Evolutionary conservation across 2,329 filamentous ascomycete genomes (phyloP), one percentile per base, ranked within the genome.

Genomic region (Drechmeria coniospora): DNA sequence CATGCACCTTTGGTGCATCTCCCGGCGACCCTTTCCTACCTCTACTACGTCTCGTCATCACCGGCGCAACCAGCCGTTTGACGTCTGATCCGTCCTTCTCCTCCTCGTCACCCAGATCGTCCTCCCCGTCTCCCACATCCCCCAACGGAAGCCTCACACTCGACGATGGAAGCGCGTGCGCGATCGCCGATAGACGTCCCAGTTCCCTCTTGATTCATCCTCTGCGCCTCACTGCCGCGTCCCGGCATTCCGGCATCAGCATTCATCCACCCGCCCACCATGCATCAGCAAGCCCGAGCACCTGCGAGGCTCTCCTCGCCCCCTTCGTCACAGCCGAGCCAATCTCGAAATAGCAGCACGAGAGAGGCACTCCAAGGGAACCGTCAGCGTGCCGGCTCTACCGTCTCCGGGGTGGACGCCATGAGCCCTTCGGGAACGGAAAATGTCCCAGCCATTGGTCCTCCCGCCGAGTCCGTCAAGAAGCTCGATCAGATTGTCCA

Each of bases 401-500:
- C 57, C 29, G 56, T 51, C 18, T 44, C 50, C 24, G 42, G 45
- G 24, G 50, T 57, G 36, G 60, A 61, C 35, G 39, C 45, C 12
- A 36, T 51, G 26, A 44, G 64, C 40, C 62, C 65, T 34, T 63
- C 68, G 32, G 60, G 68, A 16, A 57, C 53, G 36, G 54, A 58
- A 17, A 56, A 53, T 25, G 51, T 52, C 31, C 46, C 51, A 24
- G 47, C 58, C 23, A 53, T 44, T 15, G 58, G 62, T 15, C 68
- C 70, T 25, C 71, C 67, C 30, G 67, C 63, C 42, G 80, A 87
- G 39, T 71, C 74, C 5, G 57, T 78, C 49, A 72, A 68, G 55
- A 90, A 90, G 59, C 64, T 94, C 41, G 90, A 92, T 51, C 84
- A 93, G 57, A 90, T 95, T 46, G 76, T 94, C 43, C 82, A 90